Base-by-base conservation (phyloP, 2,329 filamentous ascomycete species). In the Cladosporium sp. region DNA sequence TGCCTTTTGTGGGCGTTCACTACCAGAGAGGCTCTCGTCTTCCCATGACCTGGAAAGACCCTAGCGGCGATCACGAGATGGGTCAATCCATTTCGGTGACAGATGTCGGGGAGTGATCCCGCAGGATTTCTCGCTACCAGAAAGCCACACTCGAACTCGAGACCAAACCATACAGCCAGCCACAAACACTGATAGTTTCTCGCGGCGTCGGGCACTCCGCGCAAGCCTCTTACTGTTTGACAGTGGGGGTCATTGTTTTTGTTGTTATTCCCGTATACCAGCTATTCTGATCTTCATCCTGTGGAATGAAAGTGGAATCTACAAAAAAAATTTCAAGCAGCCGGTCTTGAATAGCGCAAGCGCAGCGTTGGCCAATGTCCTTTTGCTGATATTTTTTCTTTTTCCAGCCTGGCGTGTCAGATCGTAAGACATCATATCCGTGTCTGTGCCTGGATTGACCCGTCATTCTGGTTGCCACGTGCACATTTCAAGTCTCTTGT, bases 371-470 rank as follows among this genome's bases (percentile, higher is more conserved):
- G 7, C 22, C 22, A 27, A 27, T 5, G 22, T 27, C 22, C 22
- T 27, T 27, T 27, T 27, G 4, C 22, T 27, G 5, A 9, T 5
- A 27, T 27, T 27, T 27, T 27, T 27, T 27, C 22, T 9, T 45
- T 44, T 48, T 48, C n/a, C 45, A 48, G 45, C 37, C 37, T 22
- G 45, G 37, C 45, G 45, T 48, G 36, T 48, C 45, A 48, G 37
- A 48, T 48, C 37, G 18, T 48, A 36, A 48, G 45, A 48, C 45
- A 40, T 12, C 37, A 15, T 20, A 30, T 39, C 44, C 36, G 44
- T 47, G 44, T 34, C n/a, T 24, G 18, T 36, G 27, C 45, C 45
- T 40, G n/a, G 13, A 17, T 15, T n/a, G 32, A 36, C 32, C 32
- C 32, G 37, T 15, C 20, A 17, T 27, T 34, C 37, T 36, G 45